Evolutionary conservation across 2,329 filamentous ascomycete genomes (phyloP), one percentile per base, ranked within the genome.

Genomic region (Aureobasidium leucospermi): DNA sequence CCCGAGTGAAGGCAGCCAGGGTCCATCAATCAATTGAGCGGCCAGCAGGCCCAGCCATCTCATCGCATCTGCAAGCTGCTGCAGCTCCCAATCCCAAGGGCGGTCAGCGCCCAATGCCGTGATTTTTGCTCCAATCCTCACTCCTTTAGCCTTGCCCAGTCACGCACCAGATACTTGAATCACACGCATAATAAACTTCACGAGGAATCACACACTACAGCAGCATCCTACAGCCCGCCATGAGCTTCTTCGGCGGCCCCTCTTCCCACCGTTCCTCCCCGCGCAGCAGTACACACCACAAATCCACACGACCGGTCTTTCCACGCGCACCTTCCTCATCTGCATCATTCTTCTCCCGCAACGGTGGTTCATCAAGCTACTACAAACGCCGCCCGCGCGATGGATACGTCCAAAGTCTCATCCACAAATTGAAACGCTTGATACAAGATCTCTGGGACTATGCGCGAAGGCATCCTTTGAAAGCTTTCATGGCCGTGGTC

Each of bases 401-500:
- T 62, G 87, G 86, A 68, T 96, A 95, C 76, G 75, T 96, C 63
- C 77, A 84, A 59, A 85, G 86, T 65, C 79, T 90, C 48, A 81
- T 90, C 72, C 83, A 84, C 73, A 87, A 90, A 68, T 83, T 96
- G 62, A 87, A 87, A 70, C 85, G 87, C 45, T 83, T 96, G 63
- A 76, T 96, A 60, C 87, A 88, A 68, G 86, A 96, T 70, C 84
- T 96, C 8, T 79, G 87, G 71, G 83, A 86, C 71, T 96, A 93
- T 75, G 88, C 89, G 67, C 87, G 89, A 70, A 81, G 85, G 39
- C 87, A 96, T 75, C 93, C 92, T 0, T 76, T 90, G 70, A 95
- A 95, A 76, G 89, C 96, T 49, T 89, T 96, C 77, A 88, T 96
- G 77, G 78, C 82, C 91, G 63, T 96, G 63, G 82, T 96, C 67